Percentiles rank a stretch among this genome's conserved stretches.
Evolutionary conservation across 108 stramenopile genomes (phyloP).

Genomic region (Skeletonema tropicum): DNA sequence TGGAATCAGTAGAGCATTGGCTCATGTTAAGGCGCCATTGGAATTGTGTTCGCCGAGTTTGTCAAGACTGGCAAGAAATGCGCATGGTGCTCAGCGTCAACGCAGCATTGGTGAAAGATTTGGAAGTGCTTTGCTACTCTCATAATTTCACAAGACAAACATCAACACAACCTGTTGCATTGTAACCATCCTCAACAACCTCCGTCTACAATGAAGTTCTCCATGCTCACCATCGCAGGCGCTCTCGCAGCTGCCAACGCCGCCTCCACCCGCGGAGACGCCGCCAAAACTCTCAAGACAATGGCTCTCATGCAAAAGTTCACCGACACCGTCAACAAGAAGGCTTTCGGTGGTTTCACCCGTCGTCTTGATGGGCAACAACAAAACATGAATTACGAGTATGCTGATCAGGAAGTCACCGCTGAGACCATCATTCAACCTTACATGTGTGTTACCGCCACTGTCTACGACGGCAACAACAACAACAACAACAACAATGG

Average conservation of each 20-base stretch:
- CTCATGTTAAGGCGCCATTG: too few relatives aligned
- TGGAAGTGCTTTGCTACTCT: too few relatives aligned
- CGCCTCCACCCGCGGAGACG: not conserved
- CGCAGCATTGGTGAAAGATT: too few relatives aligned
- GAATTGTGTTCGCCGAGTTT: too few relatives aligned
- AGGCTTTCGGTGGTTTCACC: not conserved
- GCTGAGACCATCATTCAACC: not conserved
- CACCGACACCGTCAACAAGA: not conserved
- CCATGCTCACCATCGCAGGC: not conserved
- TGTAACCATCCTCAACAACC: not conserved
- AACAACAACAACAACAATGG: not conserved
- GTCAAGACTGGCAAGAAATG: too few relatives aligned
- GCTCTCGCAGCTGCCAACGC: not conserved
- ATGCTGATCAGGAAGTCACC: not conserved
- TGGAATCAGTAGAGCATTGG: too few relatives aligned
- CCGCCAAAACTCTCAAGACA: not conserved
- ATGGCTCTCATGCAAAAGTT: not conserved
- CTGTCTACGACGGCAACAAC: too few relatives aligned
- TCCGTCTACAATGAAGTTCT: constrained; percentile 3
- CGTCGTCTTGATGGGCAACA: not conserved
- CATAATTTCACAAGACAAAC: not conserved
- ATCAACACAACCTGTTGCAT: not conserved
- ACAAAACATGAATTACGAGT: not conserved
- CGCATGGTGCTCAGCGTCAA: too few relatives aligned
- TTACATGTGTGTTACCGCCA: not conserved